Evolutionary conservation across 208 protist species (phyloP).

Genomic region (Kentomonas sorsogonicus): DNA sequence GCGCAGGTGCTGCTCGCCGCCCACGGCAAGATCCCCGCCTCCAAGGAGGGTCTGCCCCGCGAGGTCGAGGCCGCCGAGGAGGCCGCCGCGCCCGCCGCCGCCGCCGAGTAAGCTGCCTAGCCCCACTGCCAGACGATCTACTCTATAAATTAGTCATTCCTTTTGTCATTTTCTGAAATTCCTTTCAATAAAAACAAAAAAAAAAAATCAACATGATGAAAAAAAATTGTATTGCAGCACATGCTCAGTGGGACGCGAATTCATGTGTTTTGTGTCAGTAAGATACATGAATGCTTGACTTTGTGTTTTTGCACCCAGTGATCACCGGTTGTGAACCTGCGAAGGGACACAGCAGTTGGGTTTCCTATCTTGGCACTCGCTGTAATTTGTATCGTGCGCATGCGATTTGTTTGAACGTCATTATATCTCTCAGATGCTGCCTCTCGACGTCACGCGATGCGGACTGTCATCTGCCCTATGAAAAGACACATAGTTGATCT

Average conservation of each 20-base stretch:
- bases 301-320: no score
- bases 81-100: conserved; percentile 32
- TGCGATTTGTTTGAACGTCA: conserved; percentile 91
- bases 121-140: conserved; percentile 8
- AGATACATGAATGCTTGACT: no score
- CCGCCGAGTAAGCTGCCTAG: neutral
- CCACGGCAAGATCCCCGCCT: conserved; percentile 84
- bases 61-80: conserved; percentile 73
- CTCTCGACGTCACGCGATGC: conserved; percentile 97
- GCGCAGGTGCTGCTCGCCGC: conserved; percentile 87
- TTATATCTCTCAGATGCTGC: conserved; percentile 95
- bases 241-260: no score
- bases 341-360: no score
- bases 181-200: neutral
- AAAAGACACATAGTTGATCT: no score
- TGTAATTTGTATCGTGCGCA: no score
- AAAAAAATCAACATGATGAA: conserved; percentile 5
- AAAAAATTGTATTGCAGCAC: neutral
- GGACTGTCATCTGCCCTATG: no score
- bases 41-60: conserved; percentile 67
- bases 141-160: conserved; percentile 2
- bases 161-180: neutral
- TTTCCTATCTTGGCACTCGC: no score
- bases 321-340: no score
- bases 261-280: no score